phyloP scores from a whole-genome alignment of 2,329 filamentous ascomycete genomes.

The Diplodia seriata region DNA sequence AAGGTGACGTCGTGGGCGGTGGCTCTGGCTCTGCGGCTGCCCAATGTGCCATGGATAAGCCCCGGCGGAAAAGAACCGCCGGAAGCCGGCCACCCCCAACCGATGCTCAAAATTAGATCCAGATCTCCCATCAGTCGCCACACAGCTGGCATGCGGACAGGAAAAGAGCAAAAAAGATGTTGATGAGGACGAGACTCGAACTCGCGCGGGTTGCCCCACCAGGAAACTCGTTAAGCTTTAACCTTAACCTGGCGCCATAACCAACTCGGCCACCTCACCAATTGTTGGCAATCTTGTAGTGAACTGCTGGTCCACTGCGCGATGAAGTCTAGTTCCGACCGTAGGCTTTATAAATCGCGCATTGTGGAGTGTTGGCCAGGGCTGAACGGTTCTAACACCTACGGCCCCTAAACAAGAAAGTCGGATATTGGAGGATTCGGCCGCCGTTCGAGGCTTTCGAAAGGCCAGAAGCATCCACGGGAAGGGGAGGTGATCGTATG shows the following conservation, averaged over 20 bases:
- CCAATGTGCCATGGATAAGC: neutral
- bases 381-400: too few relatives aligned
- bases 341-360: neutral
- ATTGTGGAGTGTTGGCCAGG: neutral
- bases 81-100: conserved; percentile 13
- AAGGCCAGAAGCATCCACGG: neutral
- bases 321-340: neutral
- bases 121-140: too few relatives aligned
- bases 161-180: conserved; percentile 7
- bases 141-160: neutral
- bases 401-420: too few relatives aligned
- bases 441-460: too few relatives aligned
- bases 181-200: conserved; percentile 33
- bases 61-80: conserved; percentile 15
- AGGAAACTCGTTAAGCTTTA: conserved; percentile 23
- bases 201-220: conserved; percentile 31
- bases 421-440: too few relatives aligned
- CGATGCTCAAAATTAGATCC: neutral
- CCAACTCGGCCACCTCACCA: conserved; percentile 30
- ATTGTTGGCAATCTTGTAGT: neutral
- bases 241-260: conserved; percentile 32
- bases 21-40: neutral
- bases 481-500: neutral
- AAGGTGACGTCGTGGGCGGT: conserved; percentile 19
- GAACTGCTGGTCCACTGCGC: neutral